Evolutionary conservation across 495 filamentous ascomycete species (phyloP).

Genomic region (Hypoxylon intermedium): DNA sequence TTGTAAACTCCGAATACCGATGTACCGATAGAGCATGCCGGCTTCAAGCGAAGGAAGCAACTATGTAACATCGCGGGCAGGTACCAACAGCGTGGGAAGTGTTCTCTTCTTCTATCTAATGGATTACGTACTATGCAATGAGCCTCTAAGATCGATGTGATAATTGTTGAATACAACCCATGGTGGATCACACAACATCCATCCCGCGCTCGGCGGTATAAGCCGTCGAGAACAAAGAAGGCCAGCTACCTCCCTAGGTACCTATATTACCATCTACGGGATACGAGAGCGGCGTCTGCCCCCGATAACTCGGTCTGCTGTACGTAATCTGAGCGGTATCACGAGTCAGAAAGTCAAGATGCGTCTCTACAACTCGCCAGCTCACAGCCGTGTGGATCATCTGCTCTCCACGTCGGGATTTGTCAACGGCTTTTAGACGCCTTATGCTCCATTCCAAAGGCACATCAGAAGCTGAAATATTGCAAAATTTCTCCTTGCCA

Average conservation of each 20-base stretch:
- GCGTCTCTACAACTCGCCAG: slow-evolving; percentile 22
- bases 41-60: slow-evolving; percentile 5
- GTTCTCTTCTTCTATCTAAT: slow-evolving; percentile 2
- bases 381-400: slow-evolving; percentile 29
- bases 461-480: slow-evolving; percentile 13
- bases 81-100: slow-evolving; percentile 28
- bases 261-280: background rate
- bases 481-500: slow-evolving; percentile 11
- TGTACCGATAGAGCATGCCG: slow-evolving; percentile 24
- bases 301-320: background rate
- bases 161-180: slow-evolving; percentile 9
- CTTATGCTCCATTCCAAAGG: slow-evolving; percentile 13
- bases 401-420: slow-evolving; percentile 34
- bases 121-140: background rate
- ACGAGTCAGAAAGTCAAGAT: no score
- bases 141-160: background rate
- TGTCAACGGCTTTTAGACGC: slow-evolving; percentile 19
- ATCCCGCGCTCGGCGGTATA: slow-evolving; percentile 1
- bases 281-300: background rate
- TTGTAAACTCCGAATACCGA: slow-evolving; percentile 37
- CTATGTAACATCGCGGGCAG: slow-evolving; percentile 13
- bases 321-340: slow-evolving; percentile 26
- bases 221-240: background rate
- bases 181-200: slow-evolving; percentile 10
- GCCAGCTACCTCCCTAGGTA: background rate